A percentile compares a stretch with the other conserved stretches of the same genome.
phyloP scores from a whole-genome alignment of 2,329 filamentous ascomycete genomes.

The Sclerotinia glacialis region DNA sequence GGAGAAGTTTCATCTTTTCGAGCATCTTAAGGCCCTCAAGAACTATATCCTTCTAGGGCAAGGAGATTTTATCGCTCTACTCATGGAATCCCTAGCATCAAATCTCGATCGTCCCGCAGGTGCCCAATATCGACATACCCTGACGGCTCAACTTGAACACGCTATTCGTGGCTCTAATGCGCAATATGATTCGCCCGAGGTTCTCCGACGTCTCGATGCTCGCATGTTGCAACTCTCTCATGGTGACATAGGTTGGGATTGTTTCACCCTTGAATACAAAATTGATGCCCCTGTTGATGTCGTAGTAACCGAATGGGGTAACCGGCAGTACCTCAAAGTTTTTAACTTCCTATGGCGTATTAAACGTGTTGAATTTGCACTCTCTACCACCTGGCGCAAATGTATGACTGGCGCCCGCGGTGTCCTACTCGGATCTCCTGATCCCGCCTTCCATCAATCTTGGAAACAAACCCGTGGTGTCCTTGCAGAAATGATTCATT shows the following conservation, averaged over 20 bases:
- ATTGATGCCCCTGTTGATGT: conserved; percentile 96
- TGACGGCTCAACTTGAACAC: conserved; percentile 97
- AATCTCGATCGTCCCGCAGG: conserved; percentile 96
- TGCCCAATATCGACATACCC: conserved; percentile 90
- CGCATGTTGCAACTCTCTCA: conserved; percentile 96
- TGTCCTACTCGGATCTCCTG: conserved; percentile 72
- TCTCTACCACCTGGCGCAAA: conserved; percentile 86
- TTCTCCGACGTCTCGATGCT: conserved; percentile 88
- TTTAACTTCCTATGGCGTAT: conserved; percentile 99
- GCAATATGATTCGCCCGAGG: conserved; percentile 89
- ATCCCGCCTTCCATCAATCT: conserved; percentile 65
- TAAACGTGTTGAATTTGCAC: conserved; percentile 93
- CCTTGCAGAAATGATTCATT: conserved; percentile 97
- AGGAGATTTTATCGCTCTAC: conserved; percentile 91
- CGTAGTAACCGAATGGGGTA: conserved; percentile 93
- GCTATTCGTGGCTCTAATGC: conserved; percentile 96
- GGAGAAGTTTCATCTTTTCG: conserved; percentile 90
- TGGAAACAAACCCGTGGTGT: conserved; percentile 90
- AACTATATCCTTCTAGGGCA: conserved; percentile 92
- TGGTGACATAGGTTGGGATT: conserved; percentile 98
- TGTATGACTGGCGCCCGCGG: conserved; percentile 93
- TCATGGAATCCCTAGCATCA: conserved; percentile 93
- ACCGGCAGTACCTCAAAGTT: conserved; percentile 94
- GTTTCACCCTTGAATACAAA: conserved; percentile 98
- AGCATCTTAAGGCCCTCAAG: conserved; percentile 87